Evolutionary conservation across 768 basidiomycete species (phyloP), one percentile per base, ranked within the genome.

Genomic region (Russula foetens): DNA sequence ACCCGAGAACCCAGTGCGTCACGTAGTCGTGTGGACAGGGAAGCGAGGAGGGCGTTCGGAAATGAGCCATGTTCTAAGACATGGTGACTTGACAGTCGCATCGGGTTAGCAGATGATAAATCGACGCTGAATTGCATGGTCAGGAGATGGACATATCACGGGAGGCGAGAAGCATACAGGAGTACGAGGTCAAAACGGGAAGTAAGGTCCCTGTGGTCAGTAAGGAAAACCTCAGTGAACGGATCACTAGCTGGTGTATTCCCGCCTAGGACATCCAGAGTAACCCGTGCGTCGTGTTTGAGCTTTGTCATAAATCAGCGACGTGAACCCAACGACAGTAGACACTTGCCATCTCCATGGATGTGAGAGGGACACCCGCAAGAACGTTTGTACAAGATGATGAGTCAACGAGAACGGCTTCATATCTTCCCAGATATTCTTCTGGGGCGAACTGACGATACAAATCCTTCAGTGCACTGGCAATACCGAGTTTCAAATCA

Each of bases 381-480:
- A 96, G 72, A 11, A 95, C 68, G 69, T 99, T 98, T 49, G 88
- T 76, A 8, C 79, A 78, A 0, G 92, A 90, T 0, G 86, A 81
- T 0, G 86, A 81, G 67, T 95, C 94, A 1, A 96, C 86, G 52
- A 96, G 84, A 21, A 88, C 78, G 8, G 85, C 79, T 4, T 77
- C 74, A 55, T 80, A 75, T 46, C 75, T 71, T 28, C 72, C 72
- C 21, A 69, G 60, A 66, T 88, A 91, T 49, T 84, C 82, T 45
- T 82, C 78, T 9, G 79, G 77, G 3, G 77, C 56, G 63, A 81
- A 88, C 88, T 90, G 66, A 51, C 24, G 55, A 48, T 19, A 7
- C 50, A 38, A 53, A 17, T 50, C 26, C 21, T 39, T 44, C 11
- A 64, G 58, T 41, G 50, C 14, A 3, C 12, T 17, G n/a, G 35